phyloP scores from a whole-genome alignment of 192 early-diverging fungal genomes.

The Phlyctochytrium planicorne region DNA sequence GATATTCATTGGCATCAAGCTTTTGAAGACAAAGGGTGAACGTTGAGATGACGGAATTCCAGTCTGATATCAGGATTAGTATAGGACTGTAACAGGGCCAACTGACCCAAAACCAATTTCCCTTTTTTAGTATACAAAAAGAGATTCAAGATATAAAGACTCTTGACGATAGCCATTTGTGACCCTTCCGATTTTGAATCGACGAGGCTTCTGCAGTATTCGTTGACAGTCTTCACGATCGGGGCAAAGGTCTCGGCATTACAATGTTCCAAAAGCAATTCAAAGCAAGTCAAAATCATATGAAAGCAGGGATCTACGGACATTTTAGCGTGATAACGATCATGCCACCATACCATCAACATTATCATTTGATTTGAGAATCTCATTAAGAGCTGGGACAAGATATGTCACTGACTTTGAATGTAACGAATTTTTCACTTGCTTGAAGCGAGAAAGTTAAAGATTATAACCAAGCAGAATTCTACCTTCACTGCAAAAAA shows the following conservation, averaged over 20 bases:
- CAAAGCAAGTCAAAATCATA: not conserved
- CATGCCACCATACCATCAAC: too few species aligned
- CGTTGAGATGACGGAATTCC: too few species aligned
- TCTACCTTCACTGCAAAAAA: constrained; percentile 77
- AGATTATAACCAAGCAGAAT: not conserved
- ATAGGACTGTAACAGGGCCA: too few species aligned
- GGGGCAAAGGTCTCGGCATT: constrained; percentile 5
- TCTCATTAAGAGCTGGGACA: too few species aligned
- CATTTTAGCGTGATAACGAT: too few species aligned
- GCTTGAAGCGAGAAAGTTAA: constrained; percentile 18
- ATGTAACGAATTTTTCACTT: constrained; percentile 56
- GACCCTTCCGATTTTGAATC: not conserved
- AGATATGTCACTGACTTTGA: too few species aligned
- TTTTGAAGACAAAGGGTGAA: too few species aligned
- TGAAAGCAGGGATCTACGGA: not conserved
- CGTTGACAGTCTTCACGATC: not conserved
- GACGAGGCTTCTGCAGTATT: not conserved
- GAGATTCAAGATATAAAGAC: not conserved
- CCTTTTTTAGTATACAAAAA: not conserved
- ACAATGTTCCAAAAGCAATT: constrained; percentile 23
- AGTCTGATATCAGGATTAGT: too few species aligned
- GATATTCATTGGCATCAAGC: too few species aligned
- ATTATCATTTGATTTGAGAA: too few species aligned
- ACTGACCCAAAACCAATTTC: not conserved
- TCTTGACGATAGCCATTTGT: not conserved